Percentiles rank a stretch among this genome's conserved stretches.
Conservation (phyloP, 2,329 filamentous ascomycete genomes). For the Alternaria consortialis region DNA sequence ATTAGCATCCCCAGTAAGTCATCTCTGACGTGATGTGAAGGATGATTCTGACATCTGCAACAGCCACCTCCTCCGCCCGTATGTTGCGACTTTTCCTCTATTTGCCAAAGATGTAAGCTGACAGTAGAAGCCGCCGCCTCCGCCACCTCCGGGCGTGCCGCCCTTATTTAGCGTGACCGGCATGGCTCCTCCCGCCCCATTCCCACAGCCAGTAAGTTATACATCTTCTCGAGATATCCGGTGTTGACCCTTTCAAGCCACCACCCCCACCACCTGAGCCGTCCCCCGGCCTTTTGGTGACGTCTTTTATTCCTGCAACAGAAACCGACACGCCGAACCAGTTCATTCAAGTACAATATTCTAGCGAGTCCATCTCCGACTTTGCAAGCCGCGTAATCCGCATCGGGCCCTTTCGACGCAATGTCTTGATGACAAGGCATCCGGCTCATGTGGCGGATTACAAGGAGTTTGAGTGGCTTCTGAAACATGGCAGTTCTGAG, state of each 20-base stretch:
- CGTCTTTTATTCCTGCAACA: conserved; percentile 7
- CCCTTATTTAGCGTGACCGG: not conserved
- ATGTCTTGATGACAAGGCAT: conserved; percentile 35
- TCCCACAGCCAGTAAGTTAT: conserved; percentile 4
- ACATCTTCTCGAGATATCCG: not conserved
- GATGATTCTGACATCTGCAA: not conserved
- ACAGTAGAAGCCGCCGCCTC: not conserved
- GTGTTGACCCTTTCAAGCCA: not conserved
- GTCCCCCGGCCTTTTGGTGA: conserved; percentile 1
- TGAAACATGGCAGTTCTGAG: conserved; percentile 36
- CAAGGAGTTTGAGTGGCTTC: conserved; percentile 40
- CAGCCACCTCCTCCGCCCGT: not conserved
- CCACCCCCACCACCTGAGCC: conserved; percentile 24
- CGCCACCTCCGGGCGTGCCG: not conserved
- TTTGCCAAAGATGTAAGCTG: not conserved
- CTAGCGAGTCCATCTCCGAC: conserved; percentile 24
- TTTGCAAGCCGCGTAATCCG: conserved; percentile 26
- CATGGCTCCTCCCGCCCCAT: conserved; percentile 15
- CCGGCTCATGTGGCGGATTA: conserved; percentile 35
- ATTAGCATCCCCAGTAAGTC: not conserved
- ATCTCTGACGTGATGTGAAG: not conserved
- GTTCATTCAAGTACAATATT: conserved; percentile 35
- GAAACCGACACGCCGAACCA: conserved; percentile 23
- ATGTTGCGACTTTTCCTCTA: not conserved
- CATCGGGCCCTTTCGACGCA: conserved; percentile 37